Percentiles rank a stretch among this genome's conserved stretches.
Evolutionary conservation across 139 green algal genomes (phyloP).

Genomic region (Zygnema circumcarinatum): DNA sequence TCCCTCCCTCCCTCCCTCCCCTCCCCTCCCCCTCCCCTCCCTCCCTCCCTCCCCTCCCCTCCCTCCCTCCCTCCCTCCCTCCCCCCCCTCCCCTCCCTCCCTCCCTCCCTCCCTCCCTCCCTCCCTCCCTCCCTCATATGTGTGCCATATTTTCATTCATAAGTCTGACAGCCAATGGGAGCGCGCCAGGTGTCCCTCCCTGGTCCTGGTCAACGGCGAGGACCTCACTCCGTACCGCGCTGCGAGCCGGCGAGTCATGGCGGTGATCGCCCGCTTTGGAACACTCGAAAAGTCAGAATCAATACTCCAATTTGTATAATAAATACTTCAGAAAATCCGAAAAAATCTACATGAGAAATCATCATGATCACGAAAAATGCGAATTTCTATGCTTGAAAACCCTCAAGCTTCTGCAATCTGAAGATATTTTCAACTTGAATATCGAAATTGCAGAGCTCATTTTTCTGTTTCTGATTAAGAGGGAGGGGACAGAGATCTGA

Average conservation of each 20-base stretch:
- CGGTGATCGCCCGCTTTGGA: slow-evolving; percentile 69
- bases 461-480: too few relatives aligned
- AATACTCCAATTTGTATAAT: not conserved
- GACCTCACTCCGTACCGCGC: slow-evolving; percentile 73
- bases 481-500: too few relatives aligned
- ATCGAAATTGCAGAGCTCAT: too few relatives aligned
- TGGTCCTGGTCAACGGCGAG: slow-evolving; percentile 68
- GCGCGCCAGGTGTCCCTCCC: slow-evolving; percentile 52
- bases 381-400: not conserved
- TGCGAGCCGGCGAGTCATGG: slow-evolving; percentile 62
- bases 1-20: too few relatives aligned
- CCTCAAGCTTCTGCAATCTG: not conserved
- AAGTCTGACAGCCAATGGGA: not conserved
- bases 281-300: slow-evolving; percentile 59
- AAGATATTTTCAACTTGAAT: too few relatives aligned
- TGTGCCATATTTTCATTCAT: not conserved
- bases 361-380: not conserved
- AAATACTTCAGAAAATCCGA: not conserved
- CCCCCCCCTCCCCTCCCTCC: too few relatives aligned
- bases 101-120: not conserved
- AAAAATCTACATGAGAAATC: not conserved
- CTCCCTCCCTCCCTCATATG: not conserved
- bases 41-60: too few relatives aligned
- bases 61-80: too few relatives aligned
- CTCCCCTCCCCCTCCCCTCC: too few relatives aligned